Conservation (phyloP, 2,329 filamentous ascomycete species). For the Stagonosporopsis rhizophila region DNA sequence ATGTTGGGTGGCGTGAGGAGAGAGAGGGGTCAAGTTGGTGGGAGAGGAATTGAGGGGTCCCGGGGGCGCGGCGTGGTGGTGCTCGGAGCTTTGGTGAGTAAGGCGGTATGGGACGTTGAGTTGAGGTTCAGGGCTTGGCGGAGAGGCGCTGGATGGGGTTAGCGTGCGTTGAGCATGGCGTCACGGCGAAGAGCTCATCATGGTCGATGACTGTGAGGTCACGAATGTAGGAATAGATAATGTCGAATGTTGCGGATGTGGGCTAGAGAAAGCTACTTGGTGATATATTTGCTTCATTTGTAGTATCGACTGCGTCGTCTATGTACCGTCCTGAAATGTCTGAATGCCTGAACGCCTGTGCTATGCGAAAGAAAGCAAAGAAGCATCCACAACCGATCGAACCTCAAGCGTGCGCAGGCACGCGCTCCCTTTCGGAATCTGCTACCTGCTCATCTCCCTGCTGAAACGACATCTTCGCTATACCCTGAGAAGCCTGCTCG, state of each 20-base stretch:
- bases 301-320: not conserved
- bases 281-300: not conserved
- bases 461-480: constrained; percentile 30
- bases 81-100: constrained; percentile 2
- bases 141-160: constrained; percentile 23
- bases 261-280: not conserved
- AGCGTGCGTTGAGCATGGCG: constrained; percentile 17
- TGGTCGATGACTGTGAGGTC: not conserved
- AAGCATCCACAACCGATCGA: not conserved
- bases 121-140: constrained; percentile 19
- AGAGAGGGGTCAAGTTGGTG: constrained; percentile 5
- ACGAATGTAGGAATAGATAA: not conserved
- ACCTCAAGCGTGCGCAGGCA: constrained; percentile 26
- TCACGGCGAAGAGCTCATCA: constrained; percentile 12
- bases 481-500: constrained; percentile 26
- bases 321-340: not conserved
- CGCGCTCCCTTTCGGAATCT: constrained; percentile 44
- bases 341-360: constrained; percentile 24
- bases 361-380: constrained; percentile 24
- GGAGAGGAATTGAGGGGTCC: constrained; percentile 2
- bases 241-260: not conserved
- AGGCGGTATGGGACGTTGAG: not conserved
- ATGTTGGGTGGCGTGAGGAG: constrained; percentile 24
- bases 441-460: constrained; percentile 34
- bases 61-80: constrained; percentile 7